Base-by-base conservation (phyloP, 306 rosid species). In the Alnus glutinosa region DNA sequence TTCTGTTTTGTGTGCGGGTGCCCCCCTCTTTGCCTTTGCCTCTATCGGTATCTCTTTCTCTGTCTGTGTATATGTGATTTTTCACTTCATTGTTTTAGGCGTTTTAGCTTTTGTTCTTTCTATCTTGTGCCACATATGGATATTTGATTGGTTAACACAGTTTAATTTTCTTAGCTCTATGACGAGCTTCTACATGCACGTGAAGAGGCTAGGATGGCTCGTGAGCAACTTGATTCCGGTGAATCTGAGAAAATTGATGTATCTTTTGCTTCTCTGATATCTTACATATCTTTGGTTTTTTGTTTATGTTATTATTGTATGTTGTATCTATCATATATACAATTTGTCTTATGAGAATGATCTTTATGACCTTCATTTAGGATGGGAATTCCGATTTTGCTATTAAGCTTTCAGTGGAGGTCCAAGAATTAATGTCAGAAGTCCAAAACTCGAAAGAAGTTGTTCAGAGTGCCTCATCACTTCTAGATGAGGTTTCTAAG, bases 201-300 rank as follows among this genome's bases (percentile, higher is more conserved):
- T 73, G 91, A 94, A 81, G 92, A 86, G 79, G 92, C 92, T 55
- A 87, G 78, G 78, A 71, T 84, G 73, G 97, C 95, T 66, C 83
- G 64, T 55, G 92, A 89, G 75, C 87, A 83, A 70, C 87, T 81
- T 81, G 79, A 82, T 77, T 87, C 88, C 59, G 54, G 72, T 47
- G 77, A 84, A 79, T 83, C 84, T 80, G 85, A 82, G 75, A 78
- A 84, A 13, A 46, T 57, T 70, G 76, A 82, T 73, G 81, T 49
- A 66, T 83, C 74, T 79, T 77, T 72, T 73, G 64, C 75, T 51
- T 73, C 80, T 75, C 73, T 5, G 42, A n/a, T 50, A 79, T 71
- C 55, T 32, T 73, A 63, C 71, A 46, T 42, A 61, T 71, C 78
- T 74, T 69, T 74, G 30, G 48, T 71, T 78, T 19, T 36, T 19